Percentiles rank a stretch among this genome's conserved stretches.
These are phyloP conservation scores for Syncephalastrum racemosum DNA, from an alignment of 371 early-diverging fungal species.

Conservation along the genomic window DNA sequence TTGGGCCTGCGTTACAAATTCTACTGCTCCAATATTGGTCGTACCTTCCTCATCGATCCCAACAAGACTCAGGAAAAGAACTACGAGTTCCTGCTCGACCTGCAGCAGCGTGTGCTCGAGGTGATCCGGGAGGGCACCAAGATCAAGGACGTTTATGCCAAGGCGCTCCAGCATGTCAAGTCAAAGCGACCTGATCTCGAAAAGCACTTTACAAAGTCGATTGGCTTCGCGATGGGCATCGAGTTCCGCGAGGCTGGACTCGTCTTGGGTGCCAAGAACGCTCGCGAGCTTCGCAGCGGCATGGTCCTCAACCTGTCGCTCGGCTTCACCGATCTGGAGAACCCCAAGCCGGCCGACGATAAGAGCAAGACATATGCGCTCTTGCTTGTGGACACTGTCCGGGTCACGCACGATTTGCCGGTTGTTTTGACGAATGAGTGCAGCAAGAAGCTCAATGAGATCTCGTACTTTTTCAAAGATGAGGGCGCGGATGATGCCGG, in stretches of 20 bases:
- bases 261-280: constrained; percentile 71
- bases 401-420: constrained; percentile 64
- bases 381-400: constrained; percentile 81
- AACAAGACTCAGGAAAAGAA: constrained; percentile 88
- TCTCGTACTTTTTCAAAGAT: constrained; percentile 77
- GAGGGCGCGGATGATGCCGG: constrained; percentile 57
- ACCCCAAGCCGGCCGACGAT: constrained; percentile 68
- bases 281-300: constrained; percentile 67
- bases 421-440: constrained; percentile 71
- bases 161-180: constrained; percentile 68
- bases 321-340: constrained; percentile 85
- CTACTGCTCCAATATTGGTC: constrained; percentile 92
- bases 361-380: constrained; percentile 78
- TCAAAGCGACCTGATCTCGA: constrained; percentile 85
- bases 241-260: constrained; percentile 90
- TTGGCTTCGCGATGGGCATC: constrained; percentile 95
- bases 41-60: constrained; percentile 94
- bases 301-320: constrained; percentile 87
- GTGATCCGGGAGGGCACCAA: constrained; percentile 77
- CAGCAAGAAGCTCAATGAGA: constrained; percentile 71
- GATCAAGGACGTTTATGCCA: constrained; percentile 76
- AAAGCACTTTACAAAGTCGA: constrained; percentile 77
- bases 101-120: constrained; percentile 73
- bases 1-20: constrained; percentile 91
- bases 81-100: constrained; percentile 83